Percentiles rank a stretch among this genome's conserved stretches.
These are phyloP conservation scores for Neonectria faginata DNA, from an alignment of 2,329 filamentous ascomycete species.

Conservation along the genomic window DNA sequence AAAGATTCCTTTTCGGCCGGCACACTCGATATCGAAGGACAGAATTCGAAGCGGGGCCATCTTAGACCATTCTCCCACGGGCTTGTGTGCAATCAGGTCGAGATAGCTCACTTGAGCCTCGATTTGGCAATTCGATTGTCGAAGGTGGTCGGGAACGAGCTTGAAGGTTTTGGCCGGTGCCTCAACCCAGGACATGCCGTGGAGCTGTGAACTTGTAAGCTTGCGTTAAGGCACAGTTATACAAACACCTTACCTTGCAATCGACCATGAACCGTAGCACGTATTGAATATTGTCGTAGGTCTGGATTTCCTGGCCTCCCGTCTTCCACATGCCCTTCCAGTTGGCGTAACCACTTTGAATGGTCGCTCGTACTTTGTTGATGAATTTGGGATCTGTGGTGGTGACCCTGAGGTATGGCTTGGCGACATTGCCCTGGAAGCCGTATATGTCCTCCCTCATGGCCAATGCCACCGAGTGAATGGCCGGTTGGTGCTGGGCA, in stretches of 20 bases:
- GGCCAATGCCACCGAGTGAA: slow-evolving; percentile 84
- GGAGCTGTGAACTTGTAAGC: slow-evolving; percentile 65
- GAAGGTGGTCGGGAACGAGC: slow-evolving; percentile 72
- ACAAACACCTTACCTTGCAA: slow-evolving; percentile 72
- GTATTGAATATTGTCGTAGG: slow-evolving; percentile 97
- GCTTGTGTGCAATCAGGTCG: slow-evolving; percentile 86
- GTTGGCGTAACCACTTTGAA: slow-evolving; percentile 83
- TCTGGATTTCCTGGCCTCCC: slow-evolving; percentile 78
- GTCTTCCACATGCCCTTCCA: slow-evolving; percentile 91
- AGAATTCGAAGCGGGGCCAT: slow-evolving; percentile 94
- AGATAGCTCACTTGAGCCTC: slow-evolving; percentile 87
- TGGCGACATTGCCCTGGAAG: slow-evolving; percentile 93
- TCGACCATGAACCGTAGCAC: slow-evolving; percentile 98
- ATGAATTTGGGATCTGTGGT: slow-evolving; percentile 91
- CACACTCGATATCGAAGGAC: slow-evolving; percentile 99
- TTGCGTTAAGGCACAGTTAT: neutral
- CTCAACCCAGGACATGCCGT: slow-evolving; percentile 98
- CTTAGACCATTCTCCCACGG: slow-evolving; percentile 96
- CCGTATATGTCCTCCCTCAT: slow-evolving; percentile 93
- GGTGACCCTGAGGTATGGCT: slow-evolving; percentile 92
- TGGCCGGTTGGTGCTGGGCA: slow-evolving; percentile 77
- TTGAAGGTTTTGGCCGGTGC: slow-evolving; percentile 79
- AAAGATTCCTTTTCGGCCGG: slow-evolving; percentile 96
- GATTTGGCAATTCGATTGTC: slow-evolving; percentile 95
- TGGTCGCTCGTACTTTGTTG: slow-evolving; percentile 76